A percentile compares a stretch with the other conserved stretches of the same genome.
These are phyloP conservation scores for Ascochyta pisi DNA, from an alignment of 2,329 filamentous ascomycete species.

Conservation along the genomic window DNA sequence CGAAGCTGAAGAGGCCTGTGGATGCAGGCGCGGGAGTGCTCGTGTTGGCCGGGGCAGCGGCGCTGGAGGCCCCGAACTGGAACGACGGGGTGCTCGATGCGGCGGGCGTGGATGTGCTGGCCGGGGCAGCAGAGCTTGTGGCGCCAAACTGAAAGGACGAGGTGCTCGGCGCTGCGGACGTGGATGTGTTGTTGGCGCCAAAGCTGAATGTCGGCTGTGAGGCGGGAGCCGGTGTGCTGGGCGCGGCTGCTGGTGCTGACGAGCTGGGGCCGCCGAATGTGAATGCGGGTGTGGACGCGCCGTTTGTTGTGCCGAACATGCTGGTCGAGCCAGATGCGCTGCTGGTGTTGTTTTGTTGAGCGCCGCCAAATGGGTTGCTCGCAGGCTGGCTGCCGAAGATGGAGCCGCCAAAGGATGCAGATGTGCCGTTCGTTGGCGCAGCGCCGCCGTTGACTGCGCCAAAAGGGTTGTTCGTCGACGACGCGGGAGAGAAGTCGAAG, in stretches of 20 bases:
- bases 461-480: constrained; percentile 31
- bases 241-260: constrained; percentile 15
- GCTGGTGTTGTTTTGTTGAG: constrained; percentile 27
- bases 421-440: constrained; percentile 32
- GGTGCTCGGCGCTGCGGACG: constrained; percentile 19
- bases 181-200: constrained; percentile 14
- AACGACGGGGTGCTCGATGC: constrained; percentile 17
- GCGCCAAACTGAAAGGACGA: constrained; percentile 24
- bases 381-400: constrained; percentile 29
- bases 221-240: constrained; percentile 24
- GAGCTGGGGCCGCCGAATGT: constrained; percentile 21
- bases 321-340: constrained; percentile 15
- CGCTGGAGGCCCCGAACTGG: constrained; percentile 25
- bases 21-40: constrained; percentile 25
- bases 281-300: constrained; percentile 17
- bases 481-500: constrained; percentile 39
- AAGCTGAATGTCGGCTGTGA: constrained; percentile 18
- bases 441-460: constrained; percentile 21
- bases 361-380: constrained; percentile 30
- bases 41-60: constrained; percentile 20
- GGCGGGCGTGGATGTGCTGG: constrained; percentile 15
- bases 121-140: constrained; percentile 16
- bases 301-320: constrained; percentile 28
- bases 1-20: constrained; percentile 26
- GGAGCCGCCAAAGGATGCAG: constrained; percentile 27